Base-by-base conservation (phyloP, 768 basidiomycete species). In the Suillus brevipes region DNA sequence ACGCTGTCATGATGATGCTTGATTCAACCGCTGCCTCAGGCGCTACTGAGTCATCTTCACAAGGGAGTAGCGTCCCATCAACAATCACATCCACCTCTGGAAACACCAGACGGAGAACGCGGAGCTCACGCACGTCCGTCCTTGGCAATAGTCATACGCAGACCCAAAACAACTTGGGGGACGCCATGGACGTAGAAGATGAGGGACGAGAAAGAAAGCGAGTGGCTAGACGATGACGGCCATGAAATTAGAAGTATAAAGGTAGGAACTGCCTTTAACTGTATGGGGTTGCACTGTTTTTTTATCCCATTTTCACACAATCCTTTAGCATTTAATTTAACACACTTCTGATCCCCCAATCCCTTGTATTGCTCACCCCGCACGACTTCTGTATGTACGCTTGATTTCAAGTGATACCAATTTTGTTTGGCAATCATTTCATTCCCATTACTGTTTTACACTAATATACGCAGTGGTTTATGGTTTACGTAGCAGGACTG, bases 1-100 rank as follows among this genome's bases (percentile, higher is more conserved):
- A 93, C 69, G 89, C 89, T 0, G 83, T 89, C 71, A 90, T 92
- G 87, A 87, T 90, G 84, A 85, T 89, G 82, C 82, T 89, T 4
- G 90, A 91, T 68, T 78, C 88, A 0, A 70, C 80, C 18, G 70
- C 83, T 4, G 67, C 83, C 14, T 68, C 81, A 0, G 78, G 79
- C 34, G 70, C 80, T 28, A 76, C 81, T 18, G 70, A 76, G 1
- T 72, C 79, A n/a, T 71, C 74, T 43, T 69, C 81, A 2, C 75
- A 81, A 16, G 72, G 79, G 20, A 77, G 77, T 42, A 71, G 63
- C 63, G 62, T 71, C 50, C 70, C 72, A 55, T 72, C 55, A 61
- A 67, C 69, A 47, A 50, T 67, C 20, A 65, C 64, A 49, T 65
- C 75, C 31, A 43, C 66, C 62, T 73, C 75, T 7, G 76, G 72